Percentiles rank a stretch among this genome's conserved stretches.
phyloP scores from a whole-genome alignment of 129 eudicot species.

The Chrysanthemum lavandulifolium region DNA sequence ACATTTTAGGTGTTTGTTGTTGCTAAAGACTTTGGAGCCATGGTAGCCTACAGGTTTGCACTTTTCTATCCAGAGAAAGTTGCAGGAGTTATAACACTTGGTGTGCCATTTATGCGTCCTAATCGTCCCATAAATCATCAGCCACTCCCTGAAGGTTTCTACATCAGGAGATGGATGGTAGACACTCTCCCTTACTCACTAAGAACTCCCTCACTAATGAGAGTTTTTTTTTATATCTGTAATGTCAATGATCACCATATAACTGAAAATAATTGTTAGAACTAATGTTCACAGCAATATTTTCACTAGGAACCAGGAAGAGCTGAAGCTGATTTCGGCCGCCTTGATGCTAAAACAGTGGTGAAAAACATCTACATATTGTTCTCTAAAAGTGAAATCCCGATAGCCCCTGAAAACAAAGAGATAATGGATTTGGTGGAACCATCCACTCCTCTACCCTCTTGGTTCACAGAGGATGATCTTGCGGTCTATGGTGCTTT shows the following conservation, averaged over 20 bases:
- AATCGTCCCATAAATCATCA: neutral
- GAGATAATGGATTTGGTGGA: conserved; percentile 62
- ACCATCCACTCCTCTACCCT: conserved; percentile 48
- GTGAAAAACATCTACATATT: conserved; percentile 47
- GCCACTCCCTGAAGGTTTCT: conserved; percentile 48
- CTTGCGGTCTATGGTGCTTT: conserved; percentile 41
- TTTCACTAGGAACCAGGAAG: conserved; percentile 46
- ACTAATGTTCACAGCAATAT: neutral
- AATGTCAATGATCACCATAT: neutral
- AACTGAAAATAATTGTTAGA: neutral
- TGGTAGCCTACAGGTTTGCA: conserved; percentile 34
- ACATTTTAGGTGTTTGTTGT: conserved; percentile 31
- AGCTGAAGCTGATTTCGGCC: conserved; percentile 61
- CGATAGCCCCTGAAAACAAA: conserved; percentile 43
- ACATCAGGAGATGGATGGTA: conserved; percentile 48
- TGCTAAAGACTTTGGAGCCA: conserved; percentile 49
- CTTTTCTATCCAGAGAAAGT: conserved; percentile 31
- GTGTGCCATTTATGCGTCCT: conserved; percentile 41
- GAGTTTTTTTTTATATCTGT: neutral
- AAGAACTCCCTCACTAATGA: neutral
- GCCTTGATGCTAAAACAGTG: conserved; percentile 44
- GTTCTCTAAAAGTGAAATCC: conserved; percentile 52
- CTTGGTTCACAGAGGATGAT: conserved; percentile 57
- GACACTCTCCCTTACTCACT: neutral
- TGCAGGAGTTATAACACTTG: conserved; percentile 40